Evolutionary conservation across 768 basidiomycete species (phyloP).

Genomic region (Thelephora ganbajun): DNA sequence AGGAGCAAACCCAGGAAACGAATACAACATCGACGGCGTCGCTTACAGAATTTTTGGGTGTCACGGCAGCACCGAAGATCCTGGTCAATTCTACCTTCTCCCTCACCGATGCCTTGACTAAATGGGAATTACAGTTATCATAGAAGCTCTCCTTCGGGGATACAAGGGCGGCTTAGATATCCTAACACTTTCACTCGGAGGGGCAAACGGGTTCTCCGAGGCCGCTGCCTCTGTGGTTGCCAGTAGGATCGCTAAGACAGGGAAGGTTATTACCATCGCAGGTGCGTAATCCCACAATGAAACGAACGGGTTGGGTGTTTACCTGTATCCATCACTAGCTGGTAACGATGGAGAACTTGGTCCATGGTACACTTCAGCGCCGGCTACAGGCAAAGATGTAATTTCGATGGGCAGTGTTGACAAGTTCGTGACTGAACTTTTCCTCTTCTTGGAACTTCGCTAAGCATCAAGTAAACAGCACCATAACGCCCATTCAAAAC

Average conservation of each 20-base stretch:
- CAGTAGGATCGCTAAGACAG: constrained; percentile 38
- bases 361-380: constrained; percentile 43
- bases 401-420: constrained; percentile 43
- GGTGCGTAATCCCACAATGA: constrained; percentile 22
- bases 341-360: constrained; percentile 34
- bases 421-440: constrained; percentile 15
- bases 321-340: neutral
- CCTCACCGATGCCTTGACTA: constrained; percentile 13
- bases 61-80: constrained; percentile 30
- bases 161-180: constrained; percentile 43
- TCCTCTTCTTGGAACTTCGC: too few relatives aligned
- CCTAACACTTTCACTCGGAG: constrained; percentile 53
- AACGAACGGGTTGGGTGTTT: constrained; percentile 6
- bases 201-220: constrained; percentile 51
- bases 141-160: constrained; percentile 38
- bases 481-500: constrained; percentile 41
- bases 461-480: constrained; percentile 8
- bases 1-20: constrained; percentile 44
- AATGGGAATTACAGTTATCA: constrained; percentile 17
- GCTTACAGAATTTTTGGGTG: constrained; percentile 54
- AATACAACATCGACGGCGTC: constrained; percentile 56
- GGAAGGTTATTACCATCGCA: constrained; percentile 49
- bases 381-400: constrained; percentile 40
- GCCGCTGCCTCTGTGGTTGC: constrained; percentile 39
- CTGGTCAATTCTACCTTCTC: constrained; percentile 23